Conservation (phyloP, 2,329 filamentous ascomycete genomes). For the Aspergillus luchuensis region DNA sequence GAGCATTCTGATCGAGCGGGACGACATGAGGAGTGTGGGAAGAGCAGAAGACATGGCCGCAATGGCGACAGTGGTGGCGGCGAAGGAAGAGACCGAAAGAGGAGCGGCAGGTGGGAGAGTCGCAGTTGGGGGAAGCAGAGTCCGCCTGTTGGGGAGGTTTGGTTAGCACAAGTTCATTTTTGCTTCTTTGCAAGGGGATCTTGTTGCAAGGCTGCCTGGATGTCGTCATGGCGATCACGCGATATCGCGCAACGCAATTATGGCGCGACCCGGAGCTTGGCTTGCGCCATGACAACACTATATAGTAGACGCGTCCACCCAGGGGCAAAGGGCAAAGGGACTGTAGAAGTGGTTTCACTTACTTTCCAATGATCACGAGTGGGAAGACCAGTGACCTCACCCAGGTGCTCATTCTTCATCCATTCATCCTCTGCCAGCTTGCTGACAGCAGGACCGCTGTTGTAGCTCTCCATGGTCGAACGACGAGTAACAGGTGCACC, state of each 20-base stretch:
- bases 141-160: constrained; percentile 52
- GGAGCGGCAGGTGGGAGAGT: constrained; percentile 59
- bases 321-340: neutral
- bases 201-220: constrained; percentile 3
- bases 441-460: constrained; percentile 40
- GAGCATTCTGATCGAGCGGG: constrained; percentile 64
- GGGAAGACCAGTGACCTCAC: constrained; percentile 60
- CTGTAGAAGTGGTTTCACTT: constrained; percentile 28
- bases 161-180: constrained; percentile 18
- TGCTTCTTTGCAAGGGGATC: neutral
- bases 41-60: constrained; percentile 66
- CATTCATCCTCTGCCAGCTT: constrained; percentile 56
- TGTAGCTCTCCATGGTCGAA: constrained; percentile 45
- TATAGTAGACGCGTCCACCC: constrained; percentile 21
- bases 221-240: constrained; percentile 27
- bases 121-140: constrained; percentile 58
- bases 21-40: constrained; percentile 59
- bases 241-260: constrained; percentile 27
- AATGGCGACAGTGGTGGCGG: constrained; percentile 68
- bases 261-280: constrained; percentile 23
- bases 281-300: constrained; percentile 28
- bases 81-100: constrained; percentile 64
- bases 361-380: constrained; percentile 69
- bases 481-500: constrained; percentile 40
- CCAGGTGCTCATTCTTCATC: constrained; percentile 55